Evolutionary conservation across 148 eudicot species (phyloP), one percentile per base, ranked within the genome.

Genomic region (Cornus suecica): DNA sequence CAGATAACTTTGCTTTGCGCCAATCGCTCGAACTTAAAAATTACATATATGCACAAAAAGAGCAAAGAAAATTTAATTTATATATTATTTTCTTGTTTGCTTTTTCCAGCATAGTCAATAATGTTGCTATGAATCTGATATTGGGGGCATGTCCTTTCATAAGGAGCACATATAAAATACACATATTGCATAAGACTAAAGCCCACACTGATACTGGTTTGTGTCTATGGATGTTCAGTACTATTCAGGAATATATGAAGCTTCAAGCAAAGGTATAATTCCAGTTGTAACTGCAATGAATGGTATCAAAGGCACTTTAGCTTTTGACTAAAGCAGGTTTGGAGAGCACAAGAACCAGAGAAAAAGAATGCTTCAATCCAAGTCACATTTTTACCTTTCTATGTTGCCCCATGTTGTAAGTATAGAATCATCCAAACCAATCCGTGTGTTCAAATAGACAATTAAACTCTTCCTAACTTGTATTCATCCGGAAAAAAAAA

Each of bases 271-370:
- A 48, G 41, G 61, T 29, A 32, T n/a, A 68, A 32, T 68, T 61
- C 27, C 15, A 68, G 11, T 26, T 69, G 20, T 8, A 3, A 0
- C 15, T 25, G 54, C 27, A 41, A 60, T 63, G 34, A 31, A 8
- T 42, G n/a, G 65, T 71, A 71, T 71, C 65, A 74, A 66, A 68
- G 42, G 56, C 51, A 30, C 28, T 76, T 58, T 68, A 67, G 60
- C 75, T 72, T 78, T 72, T 27, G 37, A 62, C 61, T 60, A 62
- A 61, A 70, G 73, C 79, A 68, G 42, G 79, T 27, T 58, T 52
- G 51, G 25, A 24, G 0, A 70, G 32, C 10, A 51, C 15, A 16
- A 48, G 54, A 48, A 48, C 54, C 20, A 14, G 10, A 7, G 32
- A 22, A 37, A 4, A 37, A 32, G 48, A 37, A 67, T 67, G 70